phyloP scores from a whole-genome alignment of 352 stramenopile species.

The Globisporangium uncinulatum region DNA sequence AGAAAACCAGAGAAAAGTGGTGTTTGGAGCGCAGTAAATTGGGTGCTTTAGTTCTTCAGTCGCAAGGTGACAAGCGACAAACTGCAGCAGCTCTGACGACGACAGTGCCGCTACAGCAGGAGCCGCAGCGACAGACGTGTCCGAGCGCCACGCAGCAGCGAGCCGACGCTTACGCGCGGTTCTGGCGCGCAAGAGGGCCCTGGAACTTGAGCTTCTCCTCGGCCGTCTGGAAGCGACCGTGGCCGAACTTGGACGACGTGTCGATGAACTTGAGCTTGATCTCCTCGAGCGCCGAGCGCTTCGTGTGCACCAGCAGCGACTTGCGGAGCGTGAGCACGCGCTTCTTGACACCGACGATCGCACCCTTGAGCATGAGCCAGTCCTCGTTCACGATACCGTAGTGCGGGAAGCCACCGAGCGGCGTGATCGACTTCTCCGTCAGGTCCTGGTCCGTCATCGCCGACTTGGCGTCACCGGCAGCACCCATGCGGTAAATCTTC shows the following conservation, averaged over 20 bases:
- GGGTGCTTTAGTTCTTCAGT: slow-evolving; percentile 1
- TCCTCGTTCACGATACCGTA: slow-evolving; percentile 99
- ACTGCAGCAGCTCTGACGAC: too few relatives aligned
- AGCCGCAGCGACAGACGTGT: slow-evolving; percentile 4
- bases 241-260: slow-evolving; percentile 98
- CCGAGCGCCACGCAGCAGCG: slow-evolving; percentile 15
- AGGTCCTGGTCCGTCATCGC: slow-evolving; percentile 98
- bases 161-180: slow-evolving; percentile 68
- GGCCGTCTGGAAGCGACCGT: slow-evolving; percentile 99
- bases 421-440: slow-evolving; percentile 99
- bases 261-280: slow-evolving; percentile 96
- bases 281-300: slow-evolving; percentile 95
- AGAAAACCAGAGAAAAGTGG: neutral
- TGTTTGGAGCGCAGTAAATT: slow-evolving; percentile 3
- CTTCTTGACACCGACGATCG: slow-evolving; percentile 98
- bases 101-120: neutral
- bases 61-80: neutral
- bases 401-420: slow-evolving; percentile 99
- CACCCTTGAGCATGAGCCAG: slow-evolving; percentile 99
- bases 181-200: slow-evolving; percentile 92
- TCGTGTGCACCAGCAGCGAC: slow-evolving; percentile 96
- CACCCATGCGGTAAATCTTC: slow-evolving; percentile 99
- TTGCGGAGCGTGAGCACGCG: slow-evolving; percentile 98
- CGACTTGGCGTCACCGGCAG: slow-evolving; percentile 89
- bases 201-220: slow-evolving; percentile 99